A percentile compares a stretch with the other conserved stretches of the same genome.
Evolutionary conservation across 805 yeast genomes (phyloP).

Genomic region (Pichia pseudocactophila): DNA sequence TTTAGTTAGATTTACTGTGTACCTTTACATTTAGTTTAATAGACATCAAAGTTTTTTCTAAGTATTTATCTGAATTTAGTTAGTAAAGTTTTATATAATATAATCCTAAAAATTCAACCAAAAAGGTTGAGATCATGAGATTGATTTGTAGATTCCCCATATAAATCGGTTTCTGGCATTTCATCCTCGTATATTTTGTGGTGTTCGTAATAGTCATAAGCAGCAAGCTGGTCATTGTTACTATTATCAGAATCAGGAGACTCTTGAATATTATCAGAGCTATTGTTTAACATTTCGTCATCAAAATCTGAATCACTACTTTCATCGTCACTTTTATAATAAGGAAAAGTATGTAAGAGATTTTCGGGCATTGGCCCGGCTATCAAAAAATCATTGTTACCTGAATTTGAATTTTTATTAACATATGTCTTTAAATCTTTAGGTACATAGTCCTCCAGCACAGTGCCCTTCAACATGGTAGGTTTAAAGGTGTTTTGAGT

Average conservation of each 20-base stretch:
- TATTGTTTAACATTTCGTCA: background rate
- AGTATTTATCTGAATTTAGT: no score
- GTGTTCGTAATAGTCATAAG: constrained; percentile 22
- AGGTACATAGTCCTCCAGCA: constrained; percentile 21
- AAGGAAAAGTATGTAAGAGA: constrained; percentile 25
- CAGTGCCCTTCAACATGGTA: constrained; percentile 19
- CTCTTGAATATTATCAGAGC: background rate
- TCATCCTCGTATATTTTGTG: constrained; percentile 10
- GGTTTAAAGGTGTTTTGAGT: constrained; percentile 13
- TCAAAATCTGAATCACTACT: background rate
- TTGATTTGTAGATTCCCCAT: constrained; percentile 10
- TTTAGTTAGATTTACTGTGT: no score
- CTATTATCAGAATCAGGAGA: background rate
- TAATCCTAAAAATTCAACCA: constrained; percentile 5
- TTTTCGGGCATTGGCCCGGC: constrained; percentile 30
- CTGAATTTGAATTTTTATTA: constrained; percentile 11
- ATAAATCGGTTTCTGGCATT: constrained; percentile 12
- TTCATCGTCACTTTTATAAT: constrained; percentile 23
- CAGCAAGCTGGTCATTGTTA: constrained; percentile 4
- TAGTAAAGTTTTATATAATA: background rate
- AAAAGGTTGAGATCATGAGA: constrained; percentile 14
- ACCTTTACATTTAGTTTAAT: no score
- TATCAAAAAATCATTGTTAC: constrained; percentile 24
- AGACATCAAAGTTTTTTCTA: no score
- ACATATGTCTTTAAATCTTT: constrained; percentile 18